Base-by-base conservation (phyloP, 2,329 filamentous ascomycete species). In the Zasmidium angulare region DNA sequence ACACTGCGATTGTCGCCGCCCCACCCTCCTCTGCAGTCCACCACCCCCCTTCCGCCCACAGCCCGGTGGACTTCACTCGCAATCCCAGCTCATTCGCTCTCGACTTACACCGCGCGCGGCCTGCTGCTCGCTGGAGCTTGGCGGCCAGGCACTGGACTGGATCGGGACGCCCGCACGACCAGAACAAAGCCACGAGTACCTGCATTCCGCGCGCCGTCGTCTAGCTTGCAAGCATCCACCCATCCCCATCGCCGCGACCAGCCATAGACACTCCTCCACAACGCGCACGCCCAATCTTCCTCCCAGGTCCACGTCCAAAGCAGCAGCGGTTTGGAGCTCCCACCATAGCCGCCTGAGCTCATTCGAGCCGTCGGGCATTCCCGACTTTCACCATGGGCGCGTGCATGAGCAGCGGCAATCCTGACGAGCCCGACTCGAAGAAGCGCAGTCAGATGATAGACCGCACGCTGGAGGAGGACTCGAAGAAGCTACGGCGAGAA, bases 381-480 rank as follows among this genome's bases (percentile, higher is more conserved):
- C 60, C 58, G 48, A 47, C 46, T 29, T 50, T 63, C 68, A 71
- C 58, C 71, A 99, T 99, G 95, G 95, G 95, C 78, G 86, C 85
- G 71, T 99, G 95, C 82, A 90, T 96, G 86, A 97, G 93, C 79
- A 89, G 89, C 66, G 89, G 91, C 79, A 88, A 88, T 67, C 89
- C 85, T 75, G 89, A 88, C 75, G 92, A 92, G 75, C 91, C 96
- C 80, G 86, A 84, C 75, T 88, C 92, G 83, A 96, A 95, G 85
- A 96, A 98, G 83, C 87, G 90, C 78, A 97, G 92, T 77, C 92
- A 97, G 79, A 89, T 89, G 76, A 99, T 99, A 74, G 95, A 99
- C 79, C 90, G 89, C 77, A 89, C 86, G 71, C 83, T 99, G 63
- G 93, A 98, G 76, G 93, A 98, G 75, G 95, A 99, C 77, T 96